Evolutionary conservation across 306 rosid genomes (phyloP).

Genomic region (Heteromeles arbutifolia): DNA sequence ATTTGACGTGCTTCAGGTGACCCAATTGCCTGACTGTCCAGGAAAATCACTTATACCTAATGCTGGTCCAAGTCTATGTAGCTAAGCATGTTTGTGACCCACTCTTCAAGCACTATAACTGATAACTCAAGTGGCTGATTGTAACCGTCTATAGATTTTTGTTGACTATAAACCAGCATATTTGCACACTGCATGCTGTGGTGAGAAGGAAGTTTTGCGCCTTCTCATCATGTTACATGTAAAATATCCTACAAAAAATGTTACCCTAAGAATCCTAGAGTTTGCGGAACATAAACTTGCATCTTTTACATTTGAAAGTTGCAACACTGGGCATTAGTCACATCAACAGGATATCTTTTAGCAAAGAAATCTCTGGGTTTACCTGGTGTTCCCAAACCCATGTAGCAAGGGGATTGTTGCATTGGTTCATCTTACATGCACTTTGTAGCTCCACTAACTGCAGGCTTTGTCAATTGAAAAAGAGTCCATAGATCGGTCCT

Average conservation of each 20-base stretch:
- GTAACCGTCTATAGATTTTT: not conserved
- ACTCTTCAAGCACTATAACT: not conserved
- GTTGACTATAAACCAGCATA: not conserved
- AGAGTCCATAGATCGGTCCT: not conserved
- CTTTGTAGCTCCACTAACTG: not conserved
- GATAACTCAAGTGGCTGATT: not conserved
- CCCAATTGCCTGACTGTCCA: conserved; percentile 2
- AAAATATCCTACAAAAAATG: not conserved
- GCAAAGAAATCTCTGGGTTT: not conserved
- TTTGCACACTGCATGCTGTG: not conserved
- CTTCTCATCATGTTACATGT: not conserved
- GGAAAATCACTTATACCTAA: not conserved
- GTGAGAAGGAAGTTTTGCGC: not conserved
- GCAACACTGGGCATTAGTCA: not conserved
- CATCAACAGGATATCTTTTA: not conserved
- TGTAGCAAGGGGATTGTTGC: not conserved
- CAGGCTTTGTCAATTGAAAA: not conserved
- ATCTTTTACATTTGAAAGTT: not conserved
- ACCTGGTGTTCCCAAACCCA: not conserved
- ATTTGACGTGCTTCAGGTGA: not conserved
- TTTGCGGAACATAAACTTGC: not conserved
- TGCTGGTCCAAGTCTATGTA: not conserved
- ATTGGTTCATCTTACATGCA: not conserved
- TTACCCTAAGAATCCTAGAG: not conserved
- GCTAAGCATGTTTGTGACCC: not conserved